A percentile compares a stretch with the other conserved stretches of the same genome.
phyloP scores from a whole-genome alignment of 2,329 filamentous ascomycete species.

The Apiospora koreana region DNA sequence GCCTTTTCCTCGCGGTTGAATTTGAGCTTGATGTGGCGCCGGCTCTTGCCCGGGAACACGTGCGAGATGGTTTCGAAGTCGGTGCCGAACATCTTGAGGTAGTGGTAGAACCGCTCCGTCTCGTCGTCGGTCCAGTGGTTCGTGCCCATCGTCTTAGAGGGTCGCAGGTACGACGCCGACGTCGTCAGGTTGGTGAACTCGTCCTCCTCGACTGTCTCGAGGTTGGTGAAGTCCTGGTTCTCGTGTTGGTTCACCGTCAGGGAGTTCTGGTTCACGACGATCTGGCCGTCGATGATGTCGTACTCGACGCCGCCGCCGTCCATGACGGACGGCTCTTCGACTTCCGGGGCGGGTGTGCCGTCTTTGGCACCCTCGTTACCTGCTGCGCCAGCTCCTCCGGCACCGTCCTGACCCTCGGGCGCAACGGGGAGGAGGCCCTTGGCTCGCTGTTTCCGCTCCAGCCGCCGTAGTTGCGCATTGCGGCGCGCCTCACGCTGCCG shows the following conservation, averaged over 20 bases:
- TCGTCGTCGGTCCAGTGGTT: slow-evolving; percentile 71
- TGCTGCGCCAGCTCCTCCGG: slow-evolving; percentile 19
- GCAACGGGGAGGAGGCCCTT: slow-evolving; percentile 24
- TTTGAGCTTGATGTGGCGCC: slow-evolving; percentile 78
- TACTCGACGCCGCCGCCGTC: slow-evolving; percentile 32
- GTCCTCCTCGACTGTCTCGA: slow-evolving; percentile 72
- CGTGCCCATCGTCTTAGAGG: slow-evolving; percentile 61
- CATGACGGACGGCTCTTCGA: slow-evolving; percentile 26
- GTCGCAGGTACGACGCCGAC: slow-evolving; percentile 63
- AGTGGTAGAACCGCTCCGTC: slow-evolving; percentile 76
- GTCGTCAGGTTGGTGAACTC: slow-evolving; percentile 75
- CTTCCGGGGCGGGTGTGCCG: slow-evolving; percentile 21
- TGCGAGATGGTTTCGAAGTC: slow-evolving; percentile 80
- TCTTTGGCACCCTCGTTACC: slow-evolving; percentile 25
- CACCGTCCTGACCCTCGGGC: slow-evolving; percentile 18
- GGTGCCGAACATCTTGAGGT: slow-evolving; percentile 75
- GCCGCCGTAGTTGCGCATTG: slow-evolving; percentile 40
- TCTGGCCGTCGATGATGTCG: slow-evolving; percentile 69
- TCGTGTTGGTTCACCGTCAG: slow-evolving; percentile 70
- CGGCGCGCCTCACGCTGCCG: slow-evolving; percentile 54
- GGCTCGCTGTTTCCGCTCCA: slow-evolving; percentile 36
- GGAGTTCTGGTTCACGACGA: slow-evolving; percentile 70
- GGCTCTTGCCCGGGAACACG: slow-evolving; percentile 72
- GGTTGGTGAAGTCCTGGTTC: slow-evolving; percentile 46
- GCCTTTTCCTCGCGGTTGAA: slow-evolving; percentile 78